phyloP scores from a whole-genome alignment of 805 yeast species.

The Metschnikowia cerradonensis region DNA sequence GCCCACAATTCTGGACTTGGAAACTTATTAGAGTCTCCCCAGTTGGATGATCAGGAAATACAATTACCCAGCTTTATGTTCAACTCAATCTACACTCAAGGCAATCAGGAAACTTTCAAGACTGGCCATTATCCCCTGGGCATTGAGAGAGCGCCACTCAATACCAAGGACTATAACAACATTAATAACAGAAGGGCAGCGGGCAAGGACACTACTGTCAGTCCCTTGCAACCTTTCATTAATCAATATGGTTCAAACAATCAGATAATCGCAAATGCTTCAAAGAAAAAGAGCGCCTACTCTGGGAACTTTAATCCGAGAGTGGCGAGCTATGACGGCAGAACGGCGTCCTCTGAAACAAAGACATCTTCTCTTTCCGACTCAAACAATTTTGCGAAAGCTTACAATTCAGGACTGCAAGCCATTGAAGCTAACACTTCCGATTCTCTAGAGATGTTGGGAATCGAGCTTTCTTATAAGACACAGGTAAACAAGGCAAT shows the following conservation, averaged over 20 bases:
- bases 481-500: slow-evolving; percentile 40
- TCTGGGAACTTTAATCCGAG: slow-evolving; percentile 26
- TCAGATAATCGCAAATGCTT: slow-evolving; percentile 6
- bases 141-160: slow-evolving; percentile 3
- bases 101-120: background rate
- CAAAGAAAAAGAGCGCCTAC: slow-evolving; percentile 9
- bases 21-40: slow-evolving; percentile 8
- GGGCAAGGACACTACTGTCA: slow-evolving; percentile 6
- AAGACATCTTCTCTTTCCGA: slow-evolving; percentile 6
- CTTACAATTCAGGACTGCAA: background rate
- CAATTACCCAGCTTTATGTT: slow-evolving; percentile 19
- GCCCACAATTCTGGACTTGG: background rate
- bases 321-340: slow-evolving; percentile 9
- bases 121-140: background rate
- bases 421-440: background rate
- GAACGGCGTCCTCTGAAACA: slow-evolving; percentile 10
- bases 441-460: slow-evolving; percentile 33
- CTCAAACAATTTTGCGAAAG: background rate
- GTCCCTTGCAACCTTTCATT: slow-evolving; percentile 5
- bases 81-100: slow-evolving; percentile 7
- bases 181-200: slow-evolving; percentile 7
- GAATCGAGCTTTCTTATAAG: slow-evolving; percentile 51
- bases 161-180: slow-evolving; percentile 8
- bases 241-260: slow-evolving; percentile 6
- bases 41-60: slow-evolving; percentile 11